phyloP scores from a whole-genome alignment of 208 protist genomes.

The Trichomonas tenax region DNA sequence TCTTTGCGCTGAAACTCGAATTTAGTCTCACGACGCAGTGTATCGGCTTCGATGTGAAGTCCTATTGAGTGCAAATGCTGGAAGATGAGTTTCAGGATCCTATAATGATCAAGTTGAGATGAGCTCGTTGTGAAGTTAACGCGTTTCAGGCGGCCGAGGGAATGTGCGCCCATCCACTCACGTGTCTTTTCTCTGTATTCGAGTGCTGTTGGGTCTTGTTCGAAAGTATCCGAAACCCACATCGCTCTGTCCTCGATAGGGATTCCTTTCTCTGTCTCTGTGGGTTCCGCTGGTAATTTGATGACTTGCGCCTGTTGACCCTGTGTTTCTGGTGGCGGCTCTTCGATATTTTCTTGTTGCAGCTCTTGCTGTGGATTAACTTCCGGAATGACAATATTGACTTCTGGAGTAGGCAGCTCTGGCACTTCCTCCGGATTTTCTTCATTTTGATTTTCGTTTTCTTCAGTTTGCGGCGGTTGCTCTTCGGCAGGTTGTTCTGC shows the following conservation, averaged over 20 bases:
- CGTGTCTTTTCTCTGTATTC: not conserved
- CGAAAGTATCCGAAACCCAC: not conserved
- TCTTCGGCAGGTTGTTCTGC: not conserved
- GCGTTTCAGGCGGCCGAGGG: not conserved
- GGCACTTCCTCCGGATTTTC: not conserved
- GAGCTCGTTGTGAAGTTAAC: not conserved
- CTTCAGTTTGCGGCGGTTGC: not conserved
- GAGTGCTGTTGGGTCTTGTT: not conserved
- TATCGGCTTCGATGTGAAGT: not conserved
- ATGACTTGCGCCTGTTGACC: not conserved
- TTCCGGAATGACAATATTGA: not conserved
- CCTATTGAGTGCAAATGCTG: constrained; percentile 12
- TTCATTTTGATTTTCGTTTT: not conserved
- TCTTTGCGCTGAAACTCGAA: constrained; percentile 10
- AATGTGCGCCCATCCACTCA: not conserved
- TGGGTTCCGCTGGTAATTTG: not conserved
- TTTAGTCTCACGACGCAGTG: not conserved
- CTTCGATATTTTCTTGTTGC: not conserved
- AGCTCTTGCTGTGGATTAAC: not conserved
- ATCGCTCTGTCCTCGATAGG: not conserved
- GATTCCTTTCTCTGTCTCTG: not conserved
- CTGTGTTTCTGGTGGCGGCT: not conserved
- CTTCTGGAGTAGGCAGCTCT: not conserved
- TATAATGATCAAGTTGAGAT: not conserved
- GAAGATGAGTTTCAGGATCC: not conserved